phyloP scores from a whole-genome alignment of 306 rosid genomes.

The Hippophae tibetana region DNA sequence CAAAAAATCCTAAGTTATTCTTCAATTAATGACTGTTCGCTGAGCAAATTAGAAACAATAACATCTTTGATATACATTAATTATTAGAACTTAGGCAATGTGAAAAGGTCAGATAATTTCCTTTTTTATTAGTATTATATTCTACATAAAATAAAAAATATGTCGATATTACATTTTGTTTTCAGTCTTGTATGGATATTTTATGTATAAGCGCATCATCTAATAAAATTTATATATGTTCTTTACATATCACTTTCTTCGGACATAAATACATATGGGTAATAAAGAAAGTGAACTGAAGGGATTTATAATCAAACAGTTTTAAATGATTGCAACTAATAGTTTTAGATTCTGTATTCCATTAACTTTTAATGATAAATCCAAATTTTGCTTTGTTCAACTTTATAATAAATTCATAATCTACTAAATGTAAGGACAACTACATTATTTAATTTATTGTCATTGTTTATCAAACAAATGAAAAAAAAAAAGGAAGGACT shows the following conservation, averaged over 20 bases:
- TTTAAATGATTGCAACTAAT: no score
- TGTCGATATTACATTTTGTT: no score
- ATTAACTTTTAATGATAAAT: conserved; percentile 21
- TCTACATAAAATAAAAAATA: neutral
- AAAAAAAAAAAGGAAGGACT: neutral
- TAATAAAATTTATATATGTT: neutral
- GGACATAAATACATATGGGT: neutral
- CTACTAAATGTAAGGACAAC: conserved; percentile 23
- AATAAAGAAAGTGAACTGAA: neutral
- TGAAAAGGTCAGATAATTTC: no score
- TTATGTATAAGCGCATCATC: no score
- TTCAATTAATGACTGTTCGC: no score
- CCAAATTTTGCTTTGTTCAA: conserved; percentile 30
- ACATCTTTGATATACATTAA: no score
- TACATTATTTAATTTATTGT: conserved; percentile 24
- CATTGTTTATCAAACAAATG: no score
- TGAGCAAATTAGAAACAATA: no score
- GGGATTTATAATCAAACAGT: neutral
- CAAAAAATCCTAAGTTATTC: no score
- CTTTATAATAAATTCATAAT: conserved; percentile 25
- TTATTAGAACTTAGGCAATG: no score
- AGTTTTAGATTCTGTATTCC: neutral
- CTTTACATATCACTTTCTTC: conserved; percentile 10
- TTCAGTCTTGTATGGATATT: no score
- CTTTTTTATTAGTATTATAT: no score